Evolutionary conservation across 768 basidiomycete species (phyloP), one percentile per base, ranked within the genome.

Genomic region (Serendipita sp.): DNA sequence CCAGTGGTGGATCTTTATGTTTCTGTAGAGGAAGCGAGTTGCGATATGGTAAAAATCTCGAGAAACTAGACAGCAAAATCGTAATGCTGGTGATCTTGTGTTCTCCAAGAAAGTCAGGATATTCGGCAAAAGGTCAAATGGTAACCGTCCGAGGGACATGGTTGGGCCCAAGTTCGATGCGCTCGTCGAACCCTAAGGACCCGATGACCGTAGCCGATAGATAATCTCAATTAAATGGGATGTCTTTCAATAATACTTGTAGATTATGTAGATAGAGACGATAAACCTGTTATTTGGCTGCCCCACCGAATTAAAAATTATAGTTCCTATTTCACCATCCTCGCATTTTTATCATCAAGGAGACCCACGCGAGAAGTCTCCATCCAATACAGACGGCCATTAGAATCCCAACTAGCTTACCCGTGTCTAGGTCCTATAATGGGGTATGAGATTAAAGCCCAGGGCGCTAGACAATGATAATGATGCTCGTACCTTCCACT

Each of bases 1-100:
- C 88, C 87, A 88, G 15, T 86, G 78, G 72, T 83, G 84, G 50
- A 90, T 82, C 48, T 75, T 78, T 16, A 83, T 76, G 11, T 77
- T 75, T 29, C 78, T 74, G 68, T 91, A 91, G 27, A 91, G 75
- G 33, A 72, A 66, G 8, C 78, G 75, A 2, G 74, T 71, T 0
- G 83, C 78, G 66, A 83, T 83, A 1, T 66, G 48, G 66, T 81
- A 73, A 68, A 89, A 87, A 0, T 73, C 64, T 55, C 75, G 79
- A 71, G 78, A 83, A 23, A 89, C 85, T 3, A 83, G 78, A 69
- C 82, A 85, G 3, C 77, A 68, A 0, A 64, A 3, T 77, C 77
- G 37, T 13, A 40, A 40, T 13, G 37, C 37, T 40, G 37, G 27
- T 87, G 72, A 69, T 86, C 78, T 29, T 81, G 3, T 76, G 34